A percentile compares a stretch with the other conserved stretches of the same genome.
Conservation (phyloP, 768 basidiomycete genomes). For the Auricularia sp. region DNA sequence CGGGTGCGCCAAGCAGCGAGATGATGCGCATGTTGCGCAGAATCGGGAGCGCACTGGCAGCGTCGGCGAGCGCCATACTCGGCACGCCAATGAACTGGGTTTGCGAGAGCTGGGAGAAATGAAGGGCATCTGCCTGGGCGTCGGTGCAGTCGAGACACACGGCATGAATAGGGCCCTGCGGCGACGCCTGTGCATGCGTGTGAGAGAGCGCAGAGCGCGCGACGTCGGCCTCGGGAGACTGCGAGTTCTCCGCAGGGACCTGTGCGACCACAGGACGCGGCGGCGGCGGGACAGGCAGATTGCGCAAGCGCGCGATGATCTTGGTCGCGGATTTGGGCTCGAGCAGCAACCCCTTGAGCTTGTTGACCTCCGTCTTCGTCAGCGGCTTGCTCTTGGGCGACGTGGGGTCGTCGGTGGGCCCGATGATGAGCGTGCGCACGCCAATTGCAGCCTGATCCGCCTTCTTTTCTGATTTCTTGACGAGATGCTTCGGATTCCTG, state of each 20-base stretch:
- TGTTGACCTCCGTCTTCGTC: constrained; percentile 44
- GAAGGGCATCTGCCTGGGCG: constrained; percentile 46
- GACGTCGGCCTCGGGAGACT: constrained; percentile 6
- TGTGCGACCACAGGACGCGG: constrained; percentile 9
- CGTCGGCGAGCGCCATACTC: constrained; percentile 10
- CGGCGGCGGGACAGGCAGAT: constrained; percentile 38
- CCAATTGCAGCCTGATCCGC: constrained; percentile 55
- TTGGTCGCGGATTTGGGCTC: constrained; percentile 58
- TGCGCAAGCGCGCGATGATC: constrained; percentile 59
- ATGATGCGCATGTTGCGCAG: constrained; percentile 55
- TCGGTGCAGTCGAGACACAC: constrained; percentile 62
- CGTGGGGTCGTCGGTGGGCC: constrained; percentile 25
- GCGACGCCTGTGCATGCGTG: constrained; percentile 7
- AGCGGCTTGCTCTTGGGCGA: constrained; percentile 28
- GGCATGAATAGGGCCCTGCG: constrained; percentile 55
- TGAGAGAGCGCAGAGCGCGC: constrained; percentile 9
- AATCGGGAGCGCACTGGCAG: constrained; percentile 35
- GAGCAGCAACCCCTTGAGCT: constrained; percentile 57
- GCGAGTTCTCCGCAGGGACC: background rate
- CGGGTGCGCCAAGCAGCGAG: constrained; percentile 46
- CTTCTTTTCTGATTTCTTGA: constrained; percentile 36
- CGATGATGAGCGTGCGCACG: constrained; percentile 61
- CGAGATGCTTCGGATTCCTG: background rate
- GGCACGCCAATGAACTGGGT: background rate
- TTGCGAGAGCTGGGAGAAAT: constrained; percentile 39